Base-by-base conservation (phyloP, 441 rosid genomes). In the Mallotus repandus region DNA sequence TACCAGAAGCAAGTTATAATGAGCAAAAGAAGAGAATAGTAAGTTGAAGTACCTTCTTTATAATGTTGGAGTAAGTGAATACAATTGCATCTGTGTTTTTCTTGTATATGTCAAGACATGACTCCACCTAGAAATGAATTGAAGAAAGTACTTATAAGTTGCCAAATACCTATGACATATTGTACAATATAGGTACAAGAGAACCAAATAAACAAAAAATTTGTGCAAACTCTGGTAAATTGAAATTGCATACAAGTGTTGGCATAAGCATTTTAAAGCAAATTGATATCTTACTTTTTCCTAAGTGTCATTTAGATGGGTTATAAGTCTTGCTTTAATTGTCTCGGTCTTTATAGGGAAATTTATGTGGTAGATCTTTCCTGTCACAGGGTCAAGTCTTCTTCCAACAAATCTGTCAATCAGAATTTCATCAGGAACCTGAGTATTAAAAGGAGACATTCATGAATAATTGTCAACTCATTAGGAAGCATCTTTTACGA, bases 401-500 rank as follows among this genome's bases (percentile, higher is more conserved):
- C 98, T 87, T 79, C 98, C 97, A 80, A 88, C 87, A 77, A 97
- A 92, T 95, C 98, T 89, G 81, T 90, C 88, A 73, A 91, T 87
- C 77, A 92, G 90, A 87, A 84, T 85, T 81, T 89, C 95, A 81
- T 91, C 98, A 86, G 96, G 98, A 88, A 92, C 98, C 98, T 92
- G 98, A 80, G 75, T 59, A 82, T 73, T 77, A 72, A 70, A 3
- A 29, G 32, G 76, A 61, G 69, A 60, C 72, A 52, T 63, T 70
- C 68, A 77, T 78, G 43, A 19, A 76, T 70, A 73, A 45, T 60
- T 61, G 21, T 77, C 52, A 46, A 63, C 55, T 67, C 55, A 63
- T 21, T 21, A 72, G 61, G 21, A 72, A 68, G 46, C 48, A 2
- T 73, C 54, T 63, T 21, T 21, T 25, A 60, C 46, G 66, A 60